Base-by-base conservation (phyloP, 2,329 filamentous ascomycete genomes). In the Aspergillus luchuensis region DNA sequence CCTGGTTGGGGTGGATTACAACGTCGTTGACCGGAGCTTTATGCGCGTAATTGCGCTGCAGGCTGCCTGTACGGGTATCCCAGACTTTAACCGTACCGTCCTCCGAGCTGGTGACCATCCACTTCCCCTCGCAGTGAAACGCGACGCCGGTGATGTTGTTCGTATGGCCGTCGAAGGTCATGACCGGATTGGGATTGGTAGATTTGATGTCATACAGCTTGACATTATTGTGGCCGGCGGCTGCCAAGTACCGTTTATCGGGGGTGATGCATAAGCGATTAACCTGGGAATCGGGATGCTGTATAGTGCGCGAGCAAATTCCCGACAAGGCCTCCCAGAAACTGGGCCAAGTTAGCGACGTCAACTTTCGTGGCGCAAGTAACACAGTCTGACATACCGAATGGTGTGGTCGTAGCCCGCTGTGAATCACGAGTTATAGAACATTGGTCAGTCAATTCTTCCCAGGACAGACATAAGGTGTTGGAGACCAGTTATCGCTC, bases 151-250 rank as follows among this genome's bases (percentile, higher is more conserved):
- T 99, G 74, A 99, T 89, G 72, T 99, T 99, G 67, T 89, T 92
- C 11, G 91, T 95, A 79, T 99, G 95, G 45, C 95, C 95, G 74
- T 98, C 94, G 71, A 99, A 98, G 19, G 90, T 93, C 71, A 98
- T 87, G 23, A 98, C 84, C 1, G 95, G 90, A 67, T 94, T 95
- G 2, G 95, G 93, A 71, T 98, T 98, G n/a, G 92, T 94, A 15
- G 92, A 97, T 74, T 97, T 97, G 82, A 98, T 97, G 73, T 99
- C 95, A 81, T 96, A 99, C 60, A 99, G 90, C 80, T 98, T 98
- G 73, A 99, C 92, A 55, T 91, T 92, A 76, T 94, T 91, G 68
- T 88, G 86, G 25, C 89, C 89, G 0, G 89, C 89, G 23, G 88
- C 93, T 36, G 93, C 94, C 57, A 98, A 89, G 78, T 90, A 97